These are phyloP conservation scores for Eimeria acervulina DNA, from an alignment of 169 alveolate genomes.

Conservation along the genomic window DNA sequence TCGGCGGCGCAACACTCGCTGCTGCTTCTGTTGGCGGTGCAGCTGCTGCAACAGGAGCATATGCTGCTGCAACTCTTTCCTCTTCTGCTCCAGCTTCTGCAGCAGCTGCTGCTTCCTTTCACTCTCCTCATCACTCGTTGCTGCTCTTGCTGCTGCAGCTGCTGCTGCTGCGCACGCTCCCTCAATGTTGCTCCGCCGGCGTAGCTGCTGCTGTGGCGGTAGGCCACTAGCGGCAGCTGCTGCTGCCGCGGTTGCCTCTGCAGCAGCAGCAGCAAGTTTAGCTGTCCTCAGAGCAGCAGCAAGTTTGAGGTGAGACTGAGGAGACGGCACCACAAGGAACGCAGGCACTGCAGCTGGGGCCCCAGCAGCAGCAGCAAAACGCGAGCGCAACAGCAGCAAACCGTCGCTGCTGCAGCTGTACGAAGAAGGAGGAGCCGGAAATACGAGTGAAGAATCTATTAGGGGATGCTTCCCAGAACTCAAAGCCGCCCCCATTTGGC, in stretches of 20 bases:
- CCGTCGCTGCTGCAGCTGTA: conserved; percentile 58
- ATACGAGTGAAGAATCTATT: conserved; percentile 50
- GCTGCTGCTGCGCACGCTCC: conserved; percentile 6
- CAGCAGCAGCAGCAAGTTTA: conserved; percentile 13
- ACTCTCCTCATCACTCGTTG: background rate
- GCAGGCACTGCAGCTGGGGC: conserved; percentile 48
- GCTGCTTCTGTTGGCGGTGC: conserved; percentile 16
- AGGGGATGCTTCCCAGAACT: conserved; percentile 69
- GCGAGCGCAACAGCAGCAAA: conserved; percentile 50
- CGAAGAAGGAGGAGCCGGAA: conserved; percentile 72
- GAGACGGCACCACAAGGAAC: conserved; percentile 33
- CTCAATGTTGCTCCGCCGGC: conserved; percentile 19
- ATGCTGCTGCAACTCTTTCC: conserved; percentile 38
- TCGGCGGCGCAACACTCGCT: conserved; percentile 22
- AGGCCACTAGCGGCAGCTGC: conserved; percentile 50
- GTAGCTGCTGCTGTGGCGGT: background rate
- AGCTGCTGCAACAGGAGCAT: conserved; percentile 34
- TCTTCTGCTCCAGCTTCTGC: background rate
- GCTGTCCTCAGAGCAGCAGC: background rate
- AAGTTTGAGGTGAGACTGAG: conserved; percentile 20
- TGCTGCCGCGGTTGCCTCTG: background rate
- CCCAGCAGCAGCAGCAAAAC: conserved; percentile 11
- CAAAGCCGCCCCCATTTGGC: conserved; percentile 62
- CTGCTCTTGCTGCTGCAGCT: background rate
- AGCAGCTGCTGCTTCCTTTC: conserved; percentile 10